These are phyloP conservation scores for Hanseniaspora occidentalis DNA, from an alignment of 805 yeast species.

Conservation along the genomic window DNA sequence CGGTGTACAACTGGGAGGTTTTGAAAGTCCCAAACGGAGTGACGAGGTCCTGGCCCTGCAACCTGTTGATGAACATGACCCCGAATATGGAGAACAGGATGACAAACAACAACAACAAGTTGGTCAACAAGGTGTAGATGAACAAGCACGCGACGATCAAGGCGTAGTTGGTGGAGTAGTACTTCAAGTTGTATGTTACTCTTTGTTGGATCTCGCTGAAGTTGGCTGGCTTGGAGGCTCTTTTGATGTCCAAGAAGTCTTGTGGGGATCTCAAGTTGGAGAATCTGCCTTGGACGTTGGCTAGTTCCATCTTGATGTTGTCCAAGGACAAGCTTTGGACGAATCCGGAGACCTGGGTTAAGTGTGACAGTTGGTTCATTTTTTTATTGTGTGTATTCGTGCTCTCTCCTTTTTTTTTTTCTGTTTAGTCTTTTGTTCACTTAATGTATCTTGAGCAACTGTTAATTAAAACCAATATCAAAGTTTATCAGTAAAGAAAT, in stretches of 20 bases:
- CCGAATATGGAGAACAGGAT: conserved; percentile 64
- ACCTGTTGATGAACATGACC: conserved; percentile 59
- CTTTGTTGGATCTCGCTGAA: conserved; percentile 84
- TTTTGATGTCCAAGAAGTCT: conserved; percentile 85
- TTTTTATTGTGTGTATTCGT: not conserved
- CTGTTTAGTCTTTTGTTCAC: no score
- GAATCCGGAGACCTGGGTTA: conserved; percentile 18
- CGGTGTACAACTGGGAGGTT: conserved; percentile 75
- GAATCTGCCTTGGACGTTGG: conserved; percentile 46
- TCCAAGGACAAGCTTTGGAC: conserved; percentile 22
- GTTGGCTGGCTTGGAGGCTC: conserved; percentile 82
- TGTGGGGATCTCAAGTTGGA: conserved; percentile 76
- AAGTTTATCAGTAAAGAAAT: no score
- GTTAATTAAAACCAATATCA: no score
- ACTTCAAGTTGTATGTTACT: conserved; percentile 72
- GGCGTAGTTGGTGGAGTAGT: conserved; percentile 79
- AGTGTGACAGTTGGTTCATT: conserved; percentile 5
- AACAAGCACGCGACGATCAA: conserved; percentile 59
- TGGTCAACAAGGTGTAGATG: conserved; percentile 79
- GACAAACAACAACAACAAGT: conserved; percentile 73
- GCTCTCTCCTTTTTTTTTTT: not conserved
- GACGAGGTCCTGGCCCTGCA: conserved; percentile 74
- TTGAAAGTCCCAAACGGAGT: conserved; percentile 62
- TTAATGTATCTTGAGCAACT: no score
- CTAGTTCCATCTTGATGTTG: conserved; percentile 31